A percentile compares a stretch with the other conserved stretches of the same genome.
Conservation (phyloP, 1,284 basidiomycete species). For the Cutaneotrichosporon daszewskae region DNA sequence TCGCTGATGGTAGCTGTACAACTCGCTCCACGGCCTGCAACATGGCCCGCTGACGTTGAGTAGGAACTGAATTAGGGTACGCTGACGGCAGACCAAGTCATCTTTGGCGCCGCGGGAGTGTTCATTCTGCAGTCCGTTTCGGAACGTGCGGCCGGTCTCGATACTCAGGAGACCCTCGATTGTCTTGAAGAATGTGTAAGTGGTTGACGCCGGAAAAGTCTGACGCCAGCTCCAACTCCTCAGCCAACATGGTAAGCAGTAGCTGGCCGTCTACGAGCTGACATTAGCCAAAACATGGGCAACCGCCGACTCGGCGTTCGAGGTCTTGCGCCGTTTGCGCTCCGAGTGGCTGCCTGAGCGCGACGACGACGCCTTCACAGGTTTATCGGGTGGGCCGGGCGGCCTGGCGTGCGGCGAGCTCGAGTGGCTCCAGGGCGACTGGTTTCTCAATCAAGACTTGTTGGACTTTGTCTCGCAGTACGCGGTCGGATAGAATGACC, state of each 20-base stretch:
- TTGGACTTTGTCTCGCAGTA: neutral
- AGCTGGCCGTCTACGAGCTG: neutral
- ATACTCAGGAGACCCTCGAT: neutral
- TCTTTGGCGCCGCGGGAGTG: neutral
- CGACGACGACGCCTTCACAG: neutral
- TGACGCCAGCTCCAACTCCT: conserved; percentile 1
- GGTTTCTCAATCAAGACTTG: conserved; percentile 3
- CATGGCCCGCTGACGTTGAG: conserved; percentile 4
- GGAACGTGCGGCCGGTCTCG: neutral
- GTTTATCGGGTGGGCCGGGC: no score
- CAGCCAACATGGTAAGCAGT: neutral
- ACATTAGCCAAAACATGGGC: conserved; percentile 1
- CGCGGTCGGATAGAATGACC: neutral
- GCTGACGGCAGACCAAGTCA: no score
- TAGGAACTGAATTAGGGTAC: no score
- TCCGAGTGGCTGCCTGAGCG: conserved; percentile 3
- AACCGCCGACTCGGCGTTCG: conserved; percentile 1
- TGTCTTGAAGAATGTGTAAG: conserved; percentile 3
- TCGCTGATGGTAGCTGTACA: neutral
- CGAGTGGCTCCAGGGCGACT: conserved; percentile 4
- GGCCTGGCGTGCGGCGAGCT: neutral
- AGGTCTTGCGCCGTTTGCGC: neutral
- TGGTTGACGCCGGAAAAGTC: neutral
- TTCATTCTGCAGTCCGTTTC: neutral
- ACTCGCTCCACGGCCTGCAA: conserved; percentile 2